These are phyloP conservation scores for Furcasterigmium furcatum DNA, from an alignment of 2,329 filamentous ascomycete species.

Conservation along the genomic window DNA sequence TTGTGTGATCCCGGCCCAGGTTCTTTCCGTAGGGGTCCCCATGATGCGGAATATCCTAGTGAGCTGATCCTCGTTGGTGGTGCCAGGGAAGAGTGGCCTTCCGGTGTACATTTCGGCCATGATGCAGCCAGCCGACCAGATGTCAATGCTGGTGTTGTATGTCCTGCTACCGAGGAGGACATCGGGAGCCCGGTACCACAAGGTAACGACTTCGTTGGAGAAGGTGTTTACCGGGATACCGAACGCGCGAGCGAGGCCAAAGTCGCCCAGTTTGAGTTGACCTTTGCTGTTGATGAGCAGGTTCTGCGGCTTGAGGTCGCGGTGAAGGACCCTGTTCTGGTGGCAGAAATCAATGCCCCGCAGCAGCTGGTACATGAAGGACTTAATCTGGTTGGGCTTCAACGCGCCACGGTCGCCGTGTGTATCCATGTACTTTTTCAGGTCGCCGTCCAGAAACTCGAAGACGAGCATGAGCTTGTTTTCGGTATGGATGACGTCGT, in stretches of 20 bases:
- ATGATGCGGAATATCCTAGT: conserved; percentile 97
- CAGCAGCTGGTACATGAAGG: conserved; percentile 97
- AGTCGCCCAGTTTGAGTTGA: conserved; percentile 88
- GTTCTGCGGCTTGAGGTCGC: conserved; percentile 95
- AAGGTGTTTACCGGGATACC: conserved; percentile 98
- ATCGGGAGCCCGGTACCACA: conserved; percentile 97
- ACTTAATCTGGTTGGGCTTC: conserved; percentile 90
- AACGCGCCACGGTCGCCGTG: conserved; percentile 85
- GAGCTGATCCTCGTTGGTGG: conserved; percentile 96
- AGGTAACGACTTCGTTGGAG: conserved; percentile 94
- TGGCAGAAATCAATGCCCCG: conserved; percentile 97
- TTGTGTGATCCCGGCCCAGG: conserved; percentile 91
- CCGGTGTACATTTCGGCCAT: conserved; percentile 99
- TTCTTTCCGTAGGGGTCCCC: conserved; percentile 93
- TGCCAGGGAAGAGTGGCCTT: conserved; percentile 91
- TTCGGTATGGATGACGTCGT: conserved; percentile 99
- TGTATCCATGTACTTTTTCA: conserved; percentile 98
- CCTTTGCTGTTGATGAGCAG: conserved; percentile 92
- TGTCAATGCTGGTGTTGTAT: conserved; percentile 99
- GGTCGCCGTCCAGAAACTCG: conserved; percentile 96
- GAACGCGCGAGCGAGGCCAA: conserved; percentile 89
- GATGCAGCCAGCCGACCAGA: conserved; percentile 98
- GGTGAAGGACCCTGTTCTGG: conserved; percentile 92
- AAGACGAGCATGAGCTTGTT: conserved; percentile 99
- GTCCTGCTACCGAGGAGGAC: conserved; percentile 90